Evolutionary conservation across 768 basidiomycete species (phyloP).

Genomic region (Mycena metata): DNA sequence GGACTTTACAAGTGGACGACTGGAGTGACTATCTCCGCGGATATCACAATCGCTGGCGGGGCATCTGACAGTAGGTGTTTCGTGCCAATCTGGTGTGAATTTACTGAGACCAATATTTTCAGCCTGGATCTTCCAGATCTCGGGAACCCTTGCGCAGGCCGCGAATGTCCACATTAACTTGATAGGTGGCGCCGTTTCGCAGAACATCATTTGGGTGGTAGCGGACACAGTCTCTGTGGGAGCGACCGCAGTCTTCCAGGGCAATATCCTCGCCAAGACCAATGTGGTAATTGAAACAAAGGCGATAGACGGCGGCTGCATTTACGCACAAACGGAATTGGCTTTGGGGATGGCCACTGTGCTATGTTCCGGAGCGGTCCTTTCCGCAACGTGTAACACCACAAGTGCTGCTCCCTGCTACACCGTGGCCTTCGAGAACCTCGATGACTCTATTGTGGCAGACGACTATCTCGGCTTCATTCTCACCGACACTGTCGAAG

Average conservation of each 20-base stretch:
- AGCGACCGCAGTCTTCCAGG: slow-evolving; percentile 1
- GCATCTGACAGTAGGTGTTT: too few relatives aligned
- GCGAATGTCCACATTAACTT: slow-evolving; percentile 3
- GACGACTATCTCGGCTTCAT: slow-evolving; percentile 32
- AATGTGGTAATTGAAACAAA: not conserved
- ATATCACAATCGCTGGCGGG: too few relatives aligned
- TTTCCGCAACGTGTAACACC: slow-evolving; percentile 8
- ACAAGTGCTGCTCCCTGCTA: slow-evolving; percentile 4
- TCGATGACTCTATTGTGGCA: slow-evolving; percentile 26
- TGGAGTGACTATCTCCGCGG: too few relatives aligned
- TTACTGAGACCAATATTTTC: not conserved
- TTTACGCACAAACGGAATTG: too few relatives aligned
- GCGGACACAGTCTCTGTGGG: slow-evolving; percentile 1
- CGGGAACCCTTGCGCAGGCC: slow-evolving; percentile 3
- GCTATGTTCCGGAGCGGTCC: not conserved
- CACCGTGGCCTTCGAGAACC: slow-evolving; percentile 16
- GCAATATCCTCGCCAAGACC: slow-evolving; percentile 9
- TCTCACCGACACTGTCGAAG: slow-evolving; percentile 33
- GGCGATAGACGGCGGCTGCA: not conserved
- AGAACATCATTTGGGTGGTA: slow-evolving; percentile 7
- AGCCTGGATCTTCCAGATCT: slow-evolving; percentile 15
- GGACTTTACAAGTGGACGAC: too few relatives aligned
- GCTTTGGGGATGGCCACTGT: too few relatives aligned
- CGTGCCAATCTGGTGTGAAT: too few relatives aligned
- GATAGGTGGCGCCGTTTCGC: slow-evolving; percentile 4